Evolutionary conservation across 305 asterid species (phyloP), one percentile per base, ranked within the genome.

Genomic region (Solanum hybrid): DNA sequence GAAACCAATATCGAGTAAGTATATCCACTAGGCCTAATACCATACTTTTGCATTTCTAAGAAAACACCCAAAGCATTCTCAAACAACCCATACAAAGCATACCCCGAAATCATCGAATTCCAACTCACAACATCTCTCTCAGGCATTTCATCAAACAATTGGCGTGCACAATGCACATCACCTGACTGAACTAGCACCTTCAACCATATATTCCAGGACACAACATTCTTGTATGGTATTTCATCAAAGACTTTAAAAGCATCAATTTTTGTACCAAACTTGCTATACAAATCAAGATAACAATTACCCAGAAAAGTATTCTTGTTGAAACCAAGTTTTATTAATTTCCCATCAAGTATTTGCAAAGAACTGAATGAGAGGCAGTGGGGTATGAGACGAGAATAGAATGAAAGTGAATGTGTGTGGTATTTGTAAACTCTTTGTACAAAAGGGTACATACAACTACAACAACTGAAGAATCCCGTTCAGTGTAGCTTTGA

Each of bases 91-190:
- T 45, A 37, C 10, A 92, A 88, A 87, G 91, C 84, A 88, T 92
- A 96, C 86, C 95, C 98, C 10, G 95, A 94, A 90, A 96, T 93
- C 78, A 96, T 91, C 4, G 98, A 92, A 81, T 96, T 96, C 95
- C 96, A 95, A 92, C 96, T 94, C 89, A 96, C 98, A 78, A 89
- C 92, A 90, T 96, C 98, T 90, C 95, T 92, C 10, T 91, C 94
- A 29, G 95, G 94, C 96, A 96, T 96, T 94, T 89, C 92, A 87
- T 94, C 95, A 90, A 96, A 95, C 95, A 94, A 81, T 27, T 8
- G 42, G 10, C 95, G 95, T 17, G 96, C 97, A 24, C 77, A 71
- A 27, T 69, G 89, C 56, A 94, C 73, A 71, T 91, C 94, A 19
- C 85, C 92, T 31, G 88, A 88, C 85, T 92, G 90, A 0, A 89